Base-by-base conservation (phyloP, 1,139 yeast genomes). In the Lodderomyces theae region DNA sequence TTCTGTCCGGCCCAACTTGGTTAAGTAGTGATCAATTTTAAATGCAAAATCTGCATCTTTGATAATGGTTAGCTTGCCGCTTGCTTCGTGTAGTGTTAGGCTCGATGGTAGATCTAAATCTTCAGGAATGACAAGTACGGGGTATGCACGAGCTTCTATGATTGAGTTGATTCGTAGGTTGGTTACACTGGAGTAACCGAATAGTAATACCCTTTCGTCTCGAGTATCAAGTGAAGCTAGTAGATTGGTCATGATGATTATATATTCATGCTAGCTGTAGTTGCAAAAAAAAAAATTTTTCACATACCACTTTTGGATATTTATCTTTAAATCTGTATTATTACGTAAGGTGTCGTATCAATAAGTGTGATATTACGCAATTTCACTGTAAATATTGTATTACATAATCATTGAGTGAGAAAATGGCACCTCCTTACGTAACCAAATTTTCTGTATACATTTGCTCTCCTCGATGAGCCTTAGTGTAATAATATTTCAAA, bases 151-250 rank as follows among this genome's bases (percentile, higher is more conserved):
- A 16, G 79, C 60, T 30, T 71, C 74, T 16, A 75, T 51, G 5
- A 82, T 67, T 12, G 74, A 59, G 31, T 64, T 66, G 13, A 77
- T 66, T 45, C 95, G 69, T 28, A 69, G 64, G n/a, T 66, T 58
- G 1, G 82, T 65, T 17, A 79, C 71, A 3, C 83, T 66, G 2
- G 72, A 37, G 15, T 49, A 55, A 1, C 95, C 95, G 7, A 86
- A 61, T 2, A 88, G 71, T 32, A 87, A 61, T 50, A 82, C 86
- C 1, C 63, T 62, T 51, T 84, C 86, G 17, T 66, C 79, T 7
- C 56, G 47, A 40, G 84, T 69, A 43, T 73, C 63, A 40, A 73
- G 61, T 2, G 86, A 75, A 2, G 81, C 66, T 35, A 82, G 58
- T 32, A 82, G 56, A 32, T 54, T 63, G 22, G 64, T 52, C 66